Conservation (phyloP, 2,329 filamentous ascomycete genomes). For the Aspergillus fischeri region DNA sequence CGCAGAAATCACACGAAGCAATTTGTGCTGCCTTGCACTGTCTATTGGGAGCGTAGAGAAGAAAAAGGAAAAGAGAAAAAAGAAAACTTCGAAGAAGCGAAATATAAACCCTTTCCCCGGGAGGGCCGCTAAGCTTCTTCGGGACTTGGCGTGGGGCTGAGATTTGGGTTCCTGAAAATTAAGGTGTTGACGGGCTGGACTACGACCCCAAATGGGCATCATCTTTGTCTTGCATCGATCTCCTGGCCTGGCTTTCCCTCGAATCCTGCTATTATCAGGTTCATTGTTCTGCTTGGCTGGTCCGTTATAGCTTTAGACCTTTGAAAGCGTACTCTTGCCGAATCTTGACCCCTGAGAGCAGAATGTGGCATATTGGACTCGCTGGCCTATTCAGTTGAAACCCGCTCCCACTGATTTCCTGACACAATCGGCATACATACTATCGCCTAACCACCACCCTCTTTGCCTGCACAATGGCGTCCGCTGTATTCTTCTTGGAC, state of each 20-base stretch:
- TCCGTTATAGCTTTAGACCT: too few species aligned
- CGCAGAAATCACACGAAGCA: conserved; percentile 41
- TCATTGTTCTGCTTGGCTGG: neutral
- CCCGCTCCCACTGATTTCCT: conserved; percentile 10
- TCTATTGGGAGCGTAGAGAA: conserved; percentile 69
- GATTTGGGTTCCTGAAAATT: neutral
- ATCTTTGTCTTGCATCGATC: neutral
- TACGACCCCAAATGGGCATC: neutral
- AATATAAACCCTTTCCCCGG: conserved; percentile 9
- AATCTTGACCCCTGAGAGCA: conserved; percentile 3
- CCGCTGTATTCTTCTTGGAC: conserved; percentile 96
- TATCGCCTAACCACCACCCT: conserved; percentile 4
- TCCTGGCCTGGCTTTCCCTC: neutral
- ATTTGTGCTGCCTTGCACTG: conserved; percentile 71
- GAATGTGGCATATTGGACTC: conserved; percentile 18
- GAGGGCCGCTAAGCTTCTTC: conserved; percentile 24
- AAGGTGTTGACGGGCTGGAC: neutral
- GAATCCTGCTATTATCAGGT: neutral
- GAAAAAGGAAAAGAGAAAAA: conserved; percentile 36
- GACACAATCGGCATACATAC: conserved; percentile 3
- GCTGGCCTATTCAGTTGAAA: conserved; percentile 18
- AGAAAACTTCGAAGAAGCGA: conserved; percentile 14
- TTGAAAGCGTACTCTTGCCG: neutral
- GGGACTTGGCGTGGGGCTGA: conserved; percentile 5
- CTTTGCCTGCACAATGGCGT: conserved; percentile 68